phyloP scores from a whole-genome alignment of 1,284 basidiomycete species.

The Ganoderma boninense region DNA sequence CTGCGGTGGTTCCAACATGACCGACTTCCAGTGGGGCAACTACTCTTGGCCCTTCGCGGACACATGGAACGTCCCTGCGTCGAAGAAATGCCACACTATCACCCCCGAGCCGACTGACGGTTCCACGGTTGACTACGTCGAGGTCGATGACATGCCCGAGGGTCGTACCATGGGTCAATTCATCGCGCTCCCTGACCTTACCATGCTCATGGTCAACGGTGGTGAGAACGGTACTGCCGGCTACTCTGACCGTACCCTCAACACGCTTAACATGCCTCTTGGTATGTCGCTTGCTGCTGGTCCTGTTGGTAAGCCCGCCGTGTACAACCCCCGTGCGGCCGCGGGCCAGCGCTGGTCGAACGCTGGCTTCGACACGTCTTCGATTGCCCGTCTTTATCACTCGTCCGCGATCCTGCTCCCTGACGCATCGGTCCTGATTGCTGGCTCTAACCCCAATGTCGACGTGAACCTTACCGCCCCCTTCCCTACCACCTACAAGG shows the following conservation, averaged over 20 bases:
- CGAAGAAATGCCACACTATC: slow-evolving; percentile 74
- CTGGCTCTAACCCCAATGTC: slow-evolving; percentile 93
- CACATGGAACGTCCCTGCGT: slow-evolving; percentile 72
- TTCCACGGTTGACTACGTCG: slow-evolving; percentile 58
- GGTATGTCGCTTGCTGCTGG: slow-evolving; percentile 71
- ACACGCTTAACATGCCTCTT: slow-evolving; percentile 65
- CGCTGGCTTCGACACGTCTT: slow-evolving; percentile 65
- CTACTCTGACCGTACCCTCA: slow-evolving; percentile 63
- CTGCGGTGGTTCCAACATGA: slow-evolving; percentile 87
- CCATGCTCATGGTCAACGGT: slow-evolving; percentile 82
- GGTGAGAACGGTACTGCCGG: slow-evolving; percentile 81
- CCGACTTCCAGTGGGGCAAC: slow-evolving; percentile 75
- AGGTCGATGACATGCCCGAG: slow-evolving; percentile 81
- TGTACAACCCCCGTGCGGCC: slow-evolving; percentile 78
- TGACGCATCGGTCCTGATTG: slow-evolving; percentile 87
- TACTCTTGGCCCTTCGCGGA: slow-evolving; percentile 73
- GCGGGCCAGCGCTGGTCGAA: slow-evolving; percentile 79
- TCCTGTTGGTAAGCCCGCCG: slow-evolving; percentile 74
- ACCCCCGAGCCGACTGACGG: slow-evolving; percentile 82
- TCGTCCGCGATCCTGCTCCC: slow-evolving; percentile 90
- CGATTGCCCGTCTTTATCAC: slow-evolving; percentile 86
- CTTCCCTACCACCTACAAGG: slow-evolving; percentile 88
- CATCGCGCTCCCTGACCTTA: slow-evolving; percentile 81
- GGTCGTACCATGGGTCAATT: slow-evolving; percentile 90
- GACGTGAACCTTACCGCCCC: slow-evolving; percentile 76